These are phyloP conservation scores for Teratosphaeria pseudoeucalypti DNA, from an alignment of 2,329 filamentous ascomycete genomes.

Conservation along the genomic window DNA sequence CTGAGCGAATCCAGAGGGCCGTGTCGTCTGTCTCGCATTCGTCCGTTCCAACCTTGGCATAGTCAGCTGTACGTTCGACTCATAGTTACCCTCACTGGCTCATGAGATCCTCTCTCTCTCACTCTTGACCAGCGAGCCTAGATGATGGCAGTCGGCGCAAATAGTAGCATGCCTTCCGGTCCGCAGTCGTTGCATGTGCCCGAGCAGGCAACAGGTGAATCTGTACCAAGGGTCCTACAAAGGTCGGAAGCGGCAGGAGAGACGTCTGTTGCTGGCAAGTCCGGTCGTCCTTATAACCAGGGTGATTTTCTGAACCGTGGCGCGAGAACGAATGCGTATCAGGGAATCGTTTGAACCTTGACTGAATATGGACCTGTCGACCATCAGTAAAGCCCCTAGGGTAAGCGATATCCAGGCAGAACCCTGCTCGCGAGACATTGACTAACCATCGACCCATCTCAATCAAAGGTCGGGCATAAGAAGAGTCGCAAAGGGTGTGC, in stretches of 20 bases:
- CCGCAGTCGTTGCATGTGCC: background rate
- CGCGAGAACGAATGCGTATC: background rate
- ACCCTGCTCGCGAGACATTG: too few relatives aligned
- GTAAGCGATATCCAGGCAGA: background rate
- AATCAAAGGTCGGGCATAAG: constrained; percentile 1
- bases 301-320: background rate
- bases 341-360: background rate
- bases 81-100: background rate
- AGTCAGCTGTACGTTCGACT: background rate
- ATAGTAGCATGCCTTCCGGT: background rate
- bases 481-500: constrained; percentile 14
- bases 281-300: background rate
- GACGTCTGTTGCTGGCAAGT: background rate
- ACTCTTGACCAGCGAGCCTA: background rate
- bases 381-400: constrained; percentile 17
- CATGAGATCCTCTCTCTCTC: background rate
- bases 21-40: background rate
- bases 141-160: constrained; percentile 4
- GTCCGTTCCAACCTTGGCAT: background rate
- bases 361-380: background rate
- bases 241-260: background rate
- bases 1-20: background rate
- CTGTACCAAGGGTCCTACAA: background rate
- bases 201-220: background rate
- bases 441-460: too few relatives aligned